phyloP scores from a whole-genome alignment of 78 protist species.

The Dictyostelium citrinum region DNA sequence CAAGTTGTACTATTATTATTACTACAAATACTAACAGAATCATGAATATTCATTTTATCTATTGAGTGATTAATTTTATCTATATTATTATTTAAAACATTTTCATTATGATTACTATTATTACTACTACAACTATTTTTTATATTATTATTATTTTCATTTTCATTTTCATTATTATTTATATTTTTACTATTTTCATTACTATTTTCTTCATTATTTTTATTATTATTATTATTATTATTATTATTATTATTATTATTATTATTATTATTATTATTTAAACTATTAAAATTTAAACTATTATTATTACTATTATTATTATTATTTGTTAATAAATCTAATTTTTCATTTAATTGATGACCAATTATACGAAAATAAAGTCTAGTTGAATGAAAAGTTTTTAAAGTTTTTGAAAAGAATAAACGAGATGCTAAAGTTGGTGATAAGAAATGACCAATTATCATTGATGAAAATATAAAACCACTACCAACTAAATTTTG shows the following conservation, averaged over 20 bases:
- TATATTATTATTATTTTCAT: too few species aligned
- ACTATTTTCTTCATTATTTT: neutral
- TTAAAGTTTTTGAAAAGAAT: neutral
- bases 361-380: constrained; percentile 16
- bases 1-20: neutral
- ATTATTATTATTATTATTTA: neutral
- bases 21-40: neutral
- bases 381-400: constrained; percentile 6
- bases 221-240: neutral
- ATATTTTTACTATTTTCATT: neutral
- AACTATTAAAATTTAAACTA: neutral
- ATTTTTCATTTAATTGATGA: constrained; percentile 1
- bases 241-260: neutral
- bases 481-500: neutral
- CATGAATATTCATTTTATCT: neutral
- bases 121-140: too few species aligned
- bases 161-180: too few species aligned
- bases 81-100: neutral
- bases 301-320: neutral
- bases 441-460: neutral
- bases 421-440: constrained; percentile 10
- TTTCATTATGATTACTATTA: too few species aligned
- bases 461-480: neutral
- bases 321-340: neutral
- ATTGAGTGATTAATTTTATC: neutral